phyloP scores from a whole-genome alignment of 1,284 basidiomycete genomes.

The Cryptococcus sp. region DNA sequence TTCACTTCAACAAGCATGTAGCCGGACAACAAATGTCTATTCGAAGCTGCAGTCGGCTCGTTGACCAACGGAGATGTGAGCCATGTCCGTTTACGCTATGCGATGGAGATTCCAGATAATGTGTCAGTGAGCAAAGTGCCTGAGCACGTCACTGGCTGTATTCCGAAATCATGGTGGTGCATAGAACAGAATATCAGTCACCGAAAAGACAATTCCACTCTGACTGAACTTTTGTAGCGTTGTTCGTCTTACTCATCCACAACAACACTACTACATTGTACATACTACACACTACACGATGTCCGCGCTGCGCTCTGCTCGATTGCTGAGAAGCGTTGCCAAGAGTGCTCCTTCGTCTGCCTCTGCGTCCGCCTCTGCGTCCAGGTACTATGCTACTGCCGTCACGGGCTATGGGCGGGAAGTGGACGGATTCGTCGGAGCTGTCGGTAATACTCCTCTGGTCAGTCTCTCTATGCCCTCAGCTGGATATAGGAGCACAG shows the following conservation, averaged over 20 bases:
- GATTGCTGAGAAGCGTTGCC: constrained; percentile 7
- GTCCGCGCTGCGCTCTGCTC: constrained; percentile 7
- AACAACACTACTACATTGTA: background rate
- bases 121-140: too few relatives aligned
- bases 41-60: too few relatives aligned
- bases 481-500: background rate
- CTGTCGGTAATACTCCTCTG: constrained; percentile 92
- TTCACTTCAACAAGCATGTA: too few relatives aligned
- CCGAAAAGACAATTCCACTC: too few relatives aligned
- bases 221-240: too few relatives aligned
- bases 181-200: too few relatives aligned
- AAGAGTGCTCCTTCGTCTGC: background rate
- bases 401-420: constrained; percentile 49
- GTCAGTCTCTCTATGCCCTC: constrained; percentile 58
- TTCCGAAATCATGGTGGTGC: too few relatives aligned
- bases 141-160: too few relatives aligned
- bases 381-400: constrained; percentile 39
- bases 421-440: constrained; percentile 81
- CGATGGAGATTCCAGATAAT: too few relatives aligned
- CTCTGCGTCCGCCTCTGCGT: constrained; percentile 9
- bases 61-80: too few relatives aligned
- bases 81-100: too few relatives aligned
- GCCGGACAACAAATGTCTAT: too few relatives aligned
- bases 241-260: background rate
- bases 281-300: background rate